Percentiles rank a stretch among this genome's conserved stretches.
Conservation (phyloP, 345 rosid species). For the Durio zibethinus region DNA sequence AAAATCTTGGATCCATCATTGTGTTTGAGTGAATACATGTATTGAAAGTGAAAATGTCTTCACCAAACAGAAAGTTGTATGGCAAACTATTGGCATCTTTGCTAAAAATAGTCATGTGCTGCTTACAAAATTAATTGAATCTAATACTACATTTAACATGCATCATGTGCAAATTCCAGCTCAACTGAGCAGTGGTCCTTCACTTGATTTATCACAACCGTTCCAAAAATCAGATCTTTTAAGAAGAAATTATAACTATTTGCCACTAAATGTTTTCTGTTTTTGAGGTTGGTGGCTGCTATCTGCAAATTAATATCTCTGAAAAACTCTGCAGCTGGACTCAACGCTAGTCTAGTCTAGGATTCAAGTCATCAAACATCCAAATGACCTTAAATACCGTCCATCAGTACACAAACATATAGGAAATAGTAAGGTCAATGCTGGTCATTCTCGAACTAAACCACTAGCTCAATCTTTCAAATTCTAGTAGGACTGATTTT, state of each 20-base stretch:
- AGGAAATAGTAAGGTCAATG: not conserved
- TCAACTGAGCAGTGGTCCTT: not conserved
- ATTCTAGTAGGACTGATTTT: not conserved
- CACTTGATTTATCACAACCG: not conserved
- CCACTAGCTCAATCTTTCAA: not conserved
- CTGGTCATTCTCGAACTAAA: not conserved
- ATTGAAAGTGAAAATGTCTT: not conserved
- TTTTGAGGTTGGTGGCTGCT: not conserved
- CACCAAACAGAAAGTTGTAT: not conserved
- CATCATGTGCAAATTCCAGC: not conserved
- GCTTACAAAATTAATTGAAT: not conserved
- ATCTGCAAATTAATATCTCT: not conserved
- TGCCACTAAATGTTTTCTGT: not conserved
- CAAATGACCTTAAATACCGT: not conserved
- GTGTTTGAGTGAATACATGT: not conserved
- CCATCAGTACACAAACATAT: not conserved
- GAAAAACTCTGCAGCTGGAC: not conserved
- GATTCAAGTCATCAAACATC: not conserved
- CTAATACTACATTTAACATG: not conserved
- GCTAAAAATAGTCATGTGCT: not conserved
- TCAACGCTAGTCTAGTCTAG: not conserved
- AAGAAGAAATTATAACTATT: not conserved
- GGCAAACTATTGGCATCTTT: not conserved
- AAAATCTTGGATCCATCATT: too few species aligned
- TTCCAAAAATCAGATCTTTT: not conserved